Evolutionary conservation across 2,329 filamentous ascomycete genomes (phyloP).

Genomic region (Dothidotthia symphoricarpi): DNA sequence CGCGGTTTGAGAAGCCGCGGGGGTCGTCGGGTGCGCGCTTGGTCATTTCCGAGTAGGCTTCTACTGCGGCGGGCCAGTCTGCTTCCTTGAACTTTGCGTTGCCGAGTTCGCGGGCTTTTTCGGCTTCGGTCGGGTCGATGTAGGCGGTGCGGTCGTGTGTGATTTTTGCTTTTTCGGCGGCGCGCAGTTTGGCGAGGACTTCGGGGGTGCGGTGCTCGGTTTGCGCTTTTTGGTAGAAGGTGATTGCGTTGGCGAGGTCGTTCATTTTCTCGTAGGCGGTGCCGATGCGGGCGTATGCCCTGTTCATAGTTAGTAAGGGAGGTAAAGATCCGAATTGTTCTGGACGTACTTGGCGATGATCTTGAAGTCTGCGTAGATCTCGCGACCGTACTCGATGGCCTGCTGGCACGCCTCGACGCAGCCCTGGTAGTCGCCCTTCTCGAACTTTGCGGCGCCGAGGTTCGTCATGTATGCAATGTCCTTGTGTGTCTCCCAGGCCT

Average conservation of each 20-base stretch:
- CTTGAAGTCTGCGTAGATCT: conserved; percentile 95
- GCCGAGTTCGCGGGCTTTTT: conserved; percentile 90
- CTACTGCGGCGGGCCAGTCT: conserved; percentile 93
- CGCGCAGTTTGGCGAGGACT: conserved; percentile 85
- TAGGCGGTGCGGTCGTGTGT: conserved; percentile 76
- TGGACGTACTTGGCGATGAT: conserved; percentile 77
- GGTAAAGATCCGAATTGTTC: neutral
- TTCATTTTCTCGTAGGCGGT: conserved; percentile 89
- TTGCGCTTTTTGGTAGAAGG: conserved; percentile 88
- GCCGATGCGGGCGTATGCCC: conserved; percentile 89
- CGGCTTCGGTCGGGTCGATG: conserved; percentile 85
- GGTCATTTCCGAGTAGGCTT: conserved; percentile 93
- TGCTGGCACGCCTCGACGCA: conserved; percentile 83
- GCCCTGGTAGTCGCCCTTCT: conserved; percentile 91
- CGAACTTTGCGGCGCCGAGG: conserved; percentile 87
- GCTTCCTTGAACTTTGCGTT: conserved; percentile 97
- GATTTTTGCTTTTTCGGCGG: conserved; percentile 80
- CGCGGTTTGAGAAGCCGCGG: conserved; percentile 94
- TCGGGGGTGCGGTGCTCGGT: conserved; percentile 97
- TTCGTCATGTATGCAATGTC: conserved; percentile 99
- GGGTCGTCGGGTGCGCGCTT: conserved; percentile 92
- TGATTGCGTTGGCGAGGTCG: conserved; percentile 74
- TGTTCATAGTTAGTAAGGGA: conserved; percentile 25
- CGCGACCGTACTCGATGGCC: conserved; percentile 85
- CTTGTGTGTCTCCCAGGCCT: conserved; percentile 92